phyloP scores from a whole-genome alignment of 225 moss, liverwort and hornwort species.

The Sphagnum tenellum region DNA sequence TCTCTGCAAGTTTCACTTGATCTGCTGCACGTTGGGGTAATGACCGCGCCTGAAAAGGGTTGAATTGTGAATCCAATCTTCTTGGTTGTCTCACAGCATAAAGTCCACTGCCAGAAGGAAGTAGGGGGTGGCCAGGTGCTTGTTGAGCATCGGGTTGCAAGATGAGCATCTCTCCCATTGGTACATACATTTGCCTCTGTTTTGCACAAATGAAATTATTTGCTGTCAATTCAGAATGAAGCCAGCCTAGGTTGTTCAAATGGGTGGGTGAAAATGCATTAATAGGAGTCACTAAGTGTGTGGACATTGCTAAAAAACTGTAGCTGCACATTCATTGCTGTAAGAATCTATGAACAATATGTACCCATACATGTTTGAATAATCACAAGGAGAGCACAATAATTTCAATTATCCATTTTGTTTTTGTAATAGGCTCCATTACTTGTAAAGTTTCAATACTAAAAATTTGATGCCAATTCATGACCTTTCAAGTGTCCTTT shows the following conservation, averaged over 20 bases:
- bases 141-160: constrained; percentile 73
- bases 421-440: too few relatives aligned
- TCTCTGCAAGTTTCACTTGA: constrained; percentile 50
- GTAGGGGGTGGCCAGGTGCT: constrained; percentile 65
- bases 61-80: neutral
- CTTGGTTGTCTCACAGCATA: constrained; percentile 44
- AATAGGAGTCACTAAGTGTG: too few relatives aligned
- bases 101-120: constrained; percentile 73
- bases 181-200: constrained; percentile 71
- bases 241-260: neutral
- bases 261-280: too few relatives aligned
- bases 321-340: too few relatives aligned
- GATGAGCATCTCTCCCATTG: constrained; percentile 80
- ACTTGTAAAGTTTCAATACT: neutral
- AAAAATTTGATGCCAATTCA: neutral
- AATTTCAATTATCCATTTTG: too few relatives aligned
- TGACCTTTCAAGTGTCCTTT: too few relatives aligned
- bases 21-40: constrained; percentile 12
- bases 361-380: too few relatives aligned
- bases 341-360: too few relatives aligned
- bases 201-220: neutral
- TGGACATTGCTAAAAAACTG: too few relatives aligned
- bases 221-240: neutral
- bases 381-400: too few relatives aligned
- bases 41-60: constrained; percentile 1